A percentile compares a stretch with the other conserved stretches of the same genome.
These are phyloP conservation scores for Eutrema japonicum DNA, from an alignment of 345 rosid species.

Conservation along the genomic window DNA sequence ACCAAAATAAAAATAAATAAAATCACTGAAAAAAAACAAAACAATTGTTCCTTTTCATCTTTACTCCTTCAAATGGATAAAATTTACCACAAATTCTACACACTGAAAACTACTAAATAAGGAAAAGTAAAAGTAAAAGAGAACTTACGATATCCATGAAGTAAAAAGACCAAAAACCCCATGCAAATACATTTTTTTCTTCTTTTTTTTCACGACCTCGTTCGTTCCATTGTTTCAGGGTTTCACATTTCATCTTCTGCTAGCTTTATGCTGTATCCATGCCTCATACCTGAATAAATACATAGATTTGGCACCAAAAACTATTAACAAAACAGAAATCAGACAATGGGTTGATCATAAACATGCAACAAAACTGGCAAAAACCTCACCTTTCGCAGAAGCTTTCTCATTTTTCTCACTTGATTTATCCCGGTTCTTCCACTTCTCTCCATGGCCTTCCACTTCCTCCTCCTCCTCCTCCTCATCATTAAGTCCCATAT, in stretches of 20 bases:
- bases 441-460: conserved; percentile 44
- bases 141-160: conserved; percentile 24
- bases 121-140: neutral
- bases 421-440: conserved; percentile 41
- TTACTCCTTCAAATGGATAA: conserved; percentile 28
- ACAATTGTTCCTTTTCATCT: conserved; percentile 27
- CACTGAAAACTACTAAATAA: neutral
- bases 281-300: conserved; percentile 59
- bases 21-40: conserved; percentile 17
- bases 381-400: conserved; percentile 55
- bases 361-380: conserved; percentile 22
- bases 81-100: conserved; percentile 25
- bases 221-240: neutral
- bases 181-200: neutral
- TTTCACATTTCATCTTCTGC: conserved; percentile 60
- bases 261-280: conserved; percentile 59
- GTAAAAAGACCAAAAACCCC: conserved; percentile 11
- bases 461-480: conserved; percentile 71
- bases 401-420: conserved; percentile 55
- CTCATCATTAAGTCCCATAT: conserved; percentile 71
- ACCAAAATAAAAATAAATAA: conserved; percentile 20
- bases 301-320: conserved; percentile 22
- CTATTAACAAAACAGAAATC: neutral
- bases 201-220: conserved; percentile 2
- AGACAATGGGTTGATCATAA: conserved; percentile 12